Evolutionary conservation across 345 rosid genomes (phyloP), one percentile per base, ranked within the genome.

Genomic region (Euclidium syriacum): DNA sequence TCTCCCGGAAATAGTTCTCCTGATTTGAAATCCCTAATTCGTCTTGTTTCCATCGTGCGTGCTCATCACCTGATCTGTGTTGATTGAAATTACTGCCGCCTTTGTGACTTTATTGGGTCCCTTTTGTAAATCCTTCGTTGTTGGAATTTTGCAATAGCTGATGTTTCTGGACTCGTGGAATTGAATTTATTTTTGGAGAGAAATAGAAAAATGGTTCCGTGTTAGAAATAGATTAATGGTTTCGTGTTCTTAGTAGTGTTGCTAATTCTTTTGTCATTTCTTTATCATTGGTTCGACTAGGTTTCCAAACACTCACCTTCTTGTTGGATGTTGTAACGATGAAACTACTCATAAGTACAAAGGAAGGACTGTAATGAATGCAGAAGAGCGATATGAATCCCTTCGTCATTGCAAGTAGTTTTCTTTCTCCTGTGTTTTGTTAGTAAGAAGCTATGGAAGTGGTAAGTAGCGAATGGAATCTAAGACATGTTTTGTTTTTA

Each of bases 381-480:
- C 80, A 39, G 75, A 64, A 1, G 98, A 88, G 67, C 91, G 98
- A 35, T 88, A 88, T 27, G 98, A 91, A 67, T 88, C 96, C 30
- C 98, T 91, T 62, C 96, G 95, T 14, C 98, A 91, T 62, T 91
- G 98, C 98, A 91, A 80, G 98, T 91, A 82, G 42, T 25, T n/a
- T 8, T 48, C 10, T 33, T n/a, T 56, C 18, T 25, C 34, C 19
- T 27, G 6, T 68, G 38, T 24, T 23, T 7, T 64, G 27, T 32
- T 56, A 38, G 22, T 57, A 56, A n/a, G 10, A 10, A 65, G 34
- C 27, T 35, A 14, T 54, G 53, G 51, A 22, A 24, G 35, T 48
- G 57, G 27, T 1, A 33, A 52, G 27, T 1, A 33, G 4, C 2
- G 42, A 32, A 2, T 18, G 24, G 16, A 35, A 7, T 16, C 17